Conservation (phyloP, 192 early-diverging fungal genomes). For the Martensiomyces pterosporus region DNA sequence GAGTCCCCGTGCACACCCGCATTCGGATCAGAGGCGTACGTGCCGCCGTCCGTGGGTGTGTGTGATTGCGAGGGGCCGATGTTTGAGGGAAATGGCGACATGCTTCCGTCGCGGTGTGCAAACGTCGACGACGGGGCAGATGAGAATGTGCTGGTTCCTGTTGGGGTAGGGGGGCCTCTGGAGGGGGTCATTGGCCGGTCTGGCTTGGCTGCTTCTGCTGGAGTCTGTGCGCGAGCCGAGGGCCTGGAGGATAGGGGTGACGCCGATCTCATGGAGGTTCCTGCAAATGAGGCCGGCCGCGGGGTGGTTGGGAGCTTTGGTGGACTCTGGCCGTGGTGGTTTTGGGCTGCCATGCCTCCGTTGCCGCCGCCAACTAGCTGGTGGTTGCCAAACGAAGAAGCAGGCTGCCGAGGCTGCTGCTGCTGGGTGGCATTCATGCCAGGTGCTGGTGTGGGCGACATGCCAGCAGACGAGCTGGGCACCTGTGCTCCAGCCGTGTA, state of each 20-base stretch:
- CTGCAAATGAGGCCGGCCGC: slow-evolving; percentile 36
- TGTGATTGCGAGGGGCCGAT: slow-evolving; percentile 21
- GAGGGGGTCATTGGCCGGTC: slow-evolving; percentile 1
- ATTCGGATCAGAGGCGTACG: neutral
- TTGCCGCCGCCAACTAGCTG: slow-evolving; percentile 1
- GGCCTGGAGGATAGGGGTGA: too few relatives aligned
- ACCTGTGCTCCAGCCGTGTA: slow-evolving; percentile 18
- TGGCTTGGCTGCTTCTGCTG: neutral
- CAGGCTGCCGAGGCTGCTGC: neutral
- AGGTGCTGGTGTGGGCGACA: too few relatives aligned
- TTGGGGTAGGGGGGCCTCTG: slow-evolving; percentile 11
- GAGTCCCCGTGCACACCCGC: slow-evolving; percentile 7
- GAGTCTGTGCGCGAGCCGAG: too few relatives aligned
- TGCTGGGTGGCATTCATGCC: too few relatives aligned
- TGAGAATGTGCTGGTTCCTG: slow-evolving; percentile 31
- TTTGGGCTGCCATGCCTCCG: neutral
- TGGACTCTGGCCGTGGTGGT: slow-evolving; percentile 9
- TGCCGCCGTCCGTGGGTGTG: neutral
- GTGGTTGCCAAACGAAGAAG: neutral
- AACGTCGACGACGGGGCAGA: slow-evolving; percentile 34
- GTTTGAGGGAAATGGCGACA: slow-evolving; percentile 49
- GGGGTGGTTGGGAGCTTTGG: slow-evolving; percentile 3
- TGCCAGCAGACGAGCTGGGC: neutral
- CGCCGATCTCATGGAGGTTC: slow-evolving; percentile 10
- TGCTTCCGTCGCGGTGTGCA: slow-evolving; percentile 26